Conservation (phyloP, 2,329 filamentous ascomycete species). For the Exophiala mesophila region DNA sequence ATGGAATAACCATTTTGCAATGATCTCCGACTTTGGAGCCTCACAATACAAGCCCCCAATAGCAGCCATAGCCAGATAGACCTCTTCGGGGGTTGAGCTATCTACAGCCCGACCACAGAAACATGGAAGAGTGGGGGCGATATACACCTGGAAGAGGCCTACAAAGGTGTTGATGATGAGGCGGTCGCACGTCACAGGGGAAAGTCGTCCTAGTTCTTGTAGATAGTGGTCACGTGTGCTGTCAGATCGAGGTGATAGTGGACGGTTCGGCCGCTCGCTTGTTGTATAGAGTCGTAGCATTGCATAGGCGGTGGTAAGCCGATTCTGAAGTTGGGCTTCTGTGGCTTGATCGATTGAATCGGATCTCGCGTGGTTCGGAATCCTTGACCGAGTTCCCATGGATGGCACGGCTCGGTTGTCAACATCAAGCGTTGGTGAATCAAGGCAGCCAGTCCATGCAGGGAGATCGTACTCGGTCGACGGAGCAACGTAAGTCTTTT, state of each 20-base stretch:
- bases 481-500: not conserved
- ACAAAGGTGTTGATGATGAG: constrained; percentile 4
- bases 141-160: constrained; percentile 3
- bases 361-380: not conserved
- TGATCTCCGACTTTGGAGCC: not conserved
- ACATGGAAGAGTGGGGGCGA: constrained; percentile 1
- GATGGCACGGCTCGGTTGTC: not conserved
- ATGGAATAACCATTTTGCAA: constrained; percentile 6
- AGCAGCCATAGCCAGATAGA: constrained; percentile 7
- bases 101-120: not conserved
- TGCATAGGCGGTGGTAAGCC: constrained; percentile 2
- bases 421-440: not conserved
- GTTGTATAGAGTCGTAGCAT: constrained; percentile 5
- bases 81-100: constrained; percentile 1
- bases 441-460: not conserved
- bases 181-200: not conserved
- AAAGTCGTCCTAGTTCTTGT: not conserved
- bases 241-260: constrained; percentile 2
- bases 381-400: not conserved
- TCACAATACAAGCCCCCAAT: constrained; percentile 5
- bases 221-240: not conserved
- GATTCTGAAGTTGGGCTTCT: not conserved
- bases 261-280: not conserved
- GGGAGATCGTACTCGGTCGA: not conserved
- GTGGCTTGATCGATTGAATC: not conserved